Base-by-base conservation (phyloP, 306 rosid genomes). In the Prunus mira region DNA sequence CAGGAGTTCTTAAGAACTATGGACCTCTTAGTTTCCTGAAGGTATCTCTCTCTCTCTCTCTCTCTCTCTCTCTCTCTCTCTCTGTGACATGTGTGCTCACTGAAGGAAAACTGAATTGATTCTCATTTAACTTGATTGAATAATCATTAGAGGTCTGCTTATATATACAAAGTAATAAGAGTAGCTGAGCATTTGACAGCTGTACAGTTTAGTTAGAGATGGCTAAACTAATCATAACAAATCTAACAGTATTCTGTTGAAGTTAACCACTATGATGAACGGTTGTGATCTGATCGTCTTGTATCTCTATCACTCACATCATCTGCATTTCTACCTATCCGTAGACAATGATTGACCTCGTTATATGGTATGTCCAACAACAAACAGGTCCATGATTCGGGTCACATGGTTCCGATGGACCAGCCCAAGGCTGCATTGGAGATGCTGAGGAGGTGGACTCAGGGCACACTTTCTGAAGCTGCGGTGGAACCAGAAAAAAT, bases 371-470 rank as follows among this genome's bases (percentile, higher is more conserved):
- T 71, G 67, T 62, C 68, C 25, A 41, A 46, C 58, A 63, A 79
- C 74, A 71, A 68, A 71, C 92, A 95, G 99, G 99, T 95, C 57
- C 97, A 86, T 54, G 88, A 95, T 61, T 97, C 99, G 12, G 99
- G 99, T 76, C 99, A 95, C 86, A 89, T 95, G 99, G 99, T 95
- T 75, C 99, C 99, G 3, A 95, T 95, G 99, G 99, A 95, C 81
- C 99, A 95, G 79, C 99, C 99, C 18, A 87, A 89, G 90, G 97
- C 99, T 77, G 71, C 99, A 19, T 67, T 95, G 46, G 96, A 87
- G 91, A 95, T 95, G 99, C 82, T 95, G 91, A 87, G 77, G 78
- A 88, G 84, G 84, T 95, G 97, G 99, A 95, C 91, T 72, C 86
- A 34, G 71, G 97, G 98, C 51, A 74, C 83, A 56, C 96, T 95